A percentile compares a stretch with the other conserved stretches of the same genome.
Conservation (phyloP, 2,329 filamentous ascomycete species). For the Piedraia hortae region DNA sequence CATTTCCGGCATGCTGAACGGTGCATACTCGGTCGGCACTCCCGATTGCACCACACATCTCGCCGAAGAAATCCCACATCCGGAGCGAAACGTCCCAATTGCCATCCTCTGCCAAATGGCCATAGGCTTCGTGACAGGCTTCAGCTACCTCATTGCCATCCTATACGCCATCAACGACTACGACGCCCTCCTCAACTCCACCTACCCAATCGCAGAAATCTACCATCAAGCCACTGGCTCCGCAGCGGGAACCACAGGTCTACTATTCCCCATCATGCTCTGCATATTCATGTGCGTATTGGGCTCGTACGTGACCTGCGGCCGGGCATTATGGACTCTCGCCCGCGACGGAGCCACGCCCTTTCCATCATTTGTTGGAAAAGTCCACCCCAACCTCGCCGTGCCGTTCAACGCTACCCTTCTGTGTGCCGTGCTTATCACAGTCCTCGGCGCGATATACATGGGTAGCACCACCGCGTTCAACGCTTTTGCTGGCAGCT, state of each 20-base stretch:
- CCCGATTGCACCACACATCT: constrained; percentile 35
- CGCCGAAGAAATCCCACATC: constrained; percentile 32
- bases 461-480: constrained; percentile 40
- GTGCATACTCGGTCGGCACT: constrained; percentile 34
- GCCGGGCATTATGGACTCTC: constrained; percentile 36
- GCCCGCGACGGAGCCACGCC: constrained; percentile 29
- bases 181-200: constrained; percentile 22
- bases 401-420: constrained; percentile 30
- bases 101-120: constrained; percentile 24
- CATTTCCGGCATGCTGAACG: constrained; percentile 35
- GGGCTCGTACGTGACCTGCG: constrained; percentile 30
- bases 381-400: constrained; percentile 19
- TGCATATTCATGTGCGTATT: constrained; percentile 24
- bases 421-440: constrained; percentile 22
- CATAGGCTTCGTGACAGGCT: constrained; percentile 25
- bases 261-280: constrained; percentile 21
- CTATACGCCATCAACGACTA: constrained; percentile 32
- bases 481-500: constrained; percentile 34
- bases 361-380: constrained; percentile 20
- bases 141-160: constrained; percentile 15
- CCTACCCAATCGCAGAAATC: constrained; percentile 33
- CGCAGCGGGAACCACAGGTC: constrained; percentile 15
- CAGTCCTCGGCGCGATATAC: constrained; percentile 34
- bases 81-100: constrained; percentile 25
- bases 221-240: constrained; percentile 25